phyloP scores from a whole-genome alignment of 1,284 basidiomycete genomes.

The Singerocomus inundabilis region DNA sequence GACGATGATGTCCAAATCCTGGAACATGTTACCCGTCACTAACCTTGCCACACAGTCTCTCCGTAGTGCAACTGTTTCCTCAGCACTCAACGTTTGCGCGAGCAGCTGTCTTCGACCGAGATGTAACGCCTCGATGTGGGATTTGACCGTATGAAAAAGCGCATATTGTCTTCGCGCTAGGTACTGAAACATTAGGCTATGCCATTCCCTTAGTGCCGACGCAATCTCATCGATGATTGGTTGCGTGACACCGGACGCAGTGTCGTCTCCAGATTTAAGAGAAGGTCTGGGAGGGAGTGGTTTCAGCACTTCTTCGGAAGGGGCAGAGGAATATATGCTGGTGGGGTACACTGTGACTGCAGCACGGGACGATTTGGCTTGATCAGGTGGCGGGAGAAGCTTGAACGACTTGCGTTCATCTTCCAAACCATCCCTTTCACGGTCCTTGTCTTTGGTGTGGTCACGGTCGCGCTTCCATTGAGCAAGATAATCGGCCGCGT shows the following conservation, averaged over 20 bases:
- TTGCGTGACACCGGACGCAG: conserved; percentile 75
- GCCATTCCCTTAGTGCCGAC: conserved; percentile 95
- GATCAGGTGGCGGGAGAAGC: conserved; percentile 69
- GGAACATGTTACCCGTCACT: conserved; percentile 88
- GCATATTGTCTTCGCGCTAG: conserved; percentile 87
- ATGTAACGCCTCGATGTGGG: conserved; percentile 91
- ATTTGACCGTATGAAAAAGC: conserved; percentile 83
- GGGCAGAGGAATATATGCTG: conserved; percentile 65
- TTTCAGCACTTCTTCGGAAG: conserved; percentile 66
- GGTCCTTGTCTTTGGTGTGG: conserved; percentile 54
- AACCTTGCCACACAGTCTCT: conserved; percentile 87
- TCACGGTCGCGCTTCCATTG: conserved; percentile 62
- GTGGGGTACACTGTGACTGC: conserved; percentile 66
- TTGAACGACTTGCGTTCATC: conserved; percentile 60
- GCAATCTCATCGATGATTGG: conserved; percentile 98
- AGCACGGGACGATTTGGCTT: conserved; percentile 67
- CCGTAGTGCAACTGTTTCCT: conserved; percentile 82
- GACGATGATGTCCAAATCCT: conserved; percentile 93
- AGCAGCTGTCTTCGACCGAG: conserved; percentile 88
- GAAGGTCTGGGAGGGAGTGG: conserved; percentile 90
- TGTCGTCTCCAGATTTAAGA: conserved; percentile 91
- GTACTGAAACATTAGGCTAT: conserved; percentile 88
- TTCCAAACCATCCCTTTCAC: conserved; percentile 45
- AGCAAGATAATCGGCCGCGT: conserved; percentile 39
- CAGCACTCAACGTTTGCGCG: conserved; percentile 82